phyloP scores from a whole-genome alignment of 2,329 filamentous ascomycete genomes.

The Monosporascus sp. region DNA sequence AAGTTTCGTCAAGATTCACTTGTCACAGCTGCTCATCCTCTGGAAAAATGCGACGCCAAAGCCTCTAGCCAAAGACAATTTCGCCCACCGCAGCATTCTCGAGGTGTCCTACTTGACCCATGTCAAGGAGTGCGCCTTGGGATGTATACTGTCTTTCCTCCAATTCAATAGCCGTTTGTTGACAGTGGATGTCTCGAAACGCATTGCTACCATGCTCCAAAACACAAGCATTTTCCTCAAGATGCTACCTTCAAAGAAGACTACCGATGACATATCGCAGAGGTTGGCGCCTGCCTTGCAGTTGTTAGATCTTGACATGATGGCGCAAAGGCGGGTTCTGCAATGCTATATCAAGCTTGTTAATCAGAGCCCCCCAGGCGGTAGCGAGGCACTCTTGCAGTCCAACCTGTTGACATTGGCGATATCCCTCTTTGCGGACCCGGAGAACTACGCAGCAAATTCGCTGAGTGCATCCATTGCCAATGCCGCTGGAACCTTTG shows the following conservation, averaged over 20 bases:
- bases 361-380: conserved; percentile 78
- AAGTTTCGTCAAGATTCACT: conserved; percentile 97
- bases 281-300: conserved; percentile 80
- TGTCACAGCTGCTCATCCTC: conserved; percentile 84
- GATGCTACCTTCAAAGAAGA: conserved; percentile 76
- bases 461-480: conserved; percentile 89
- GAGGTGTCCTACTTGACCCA: conserved; percentile 92
- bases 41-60: conserved; percentile 98
- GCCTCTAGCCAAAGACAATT: conserved; percentile 88
- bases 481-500: conserved; percentile 81
- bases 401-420: conserved; percentile 87
- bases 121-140: conserved; percentile 88
- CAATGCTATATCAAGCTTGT: conserved; percentile 94
- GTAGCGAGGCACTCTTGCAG: conserved; percentile 80
- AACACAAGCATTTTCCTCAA: conserved; percentile 89
- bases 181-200: conserved; percentile 89
- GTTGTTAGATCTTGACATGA: conserved; percentile 82
- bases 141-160: conserved; percentile 85
- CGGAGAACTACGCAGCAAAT: conserved; percentile 78
- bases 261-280: conserved; percentile 79
- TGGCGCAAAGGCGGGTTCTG: conserved; percentile 87
- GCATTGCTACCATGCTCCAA: conserved; percentile 89
- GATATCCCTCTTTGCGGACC: conserved; percentile 87
- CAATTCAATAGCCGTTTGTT: conserved; percentile 89
- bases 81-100: conserved; percentile 73